A percentile compares a stretch with the other conserved stretches of the same genome.
Conservation (phyloP, 257 asterid genomes). For the Penstemon davidsonii region DNA sequence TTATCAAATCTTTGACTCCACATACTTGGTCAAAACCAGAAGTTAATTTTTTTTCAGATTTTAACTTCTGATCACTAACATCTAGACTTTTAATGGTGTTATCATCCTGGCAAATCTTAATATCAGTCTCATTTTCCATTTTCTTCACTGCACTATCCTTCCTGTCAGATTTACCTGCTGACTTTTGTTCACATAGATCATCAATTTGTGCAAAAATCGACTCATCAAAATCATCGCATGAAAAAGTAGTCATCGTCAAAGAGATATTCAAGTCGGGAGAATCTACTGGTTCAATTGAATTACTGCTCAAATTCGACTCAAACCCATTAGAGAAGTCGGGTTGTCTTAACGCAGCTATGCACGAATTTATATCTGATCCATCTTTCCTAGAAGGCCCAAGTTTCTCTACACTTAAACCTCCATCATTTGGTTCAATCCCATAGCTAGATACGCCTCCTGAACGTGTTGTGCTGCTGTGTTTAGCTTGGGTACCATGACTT, state of each 20-base stretch:
- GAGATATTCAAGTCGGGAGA: slow-evolving; percentile 33
- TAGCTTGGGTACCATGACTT: slow-evolving; percentile 34
- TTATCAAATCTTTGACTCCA: slow-evolving; percentile 30
- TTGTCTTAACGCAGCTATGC: slow-evolving; percentile 43
- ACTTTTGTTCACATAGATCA: slow-evolving; percentile 62
- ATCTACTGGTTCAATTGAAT: slow-evolving; percentile 39
- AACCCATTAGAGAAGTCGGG: slow-evolving; percentile 29
- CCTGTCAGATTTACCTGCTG: slow-evolving; percentile 42
- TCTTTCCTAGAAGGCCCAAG: slow-evolving; percentile 27
- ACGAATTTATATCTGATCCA: slow-evolving; percentile 28
- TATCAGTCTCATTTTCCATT: slow-evolving; percentile 33
- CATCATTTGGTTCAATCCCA: slow-evolving; percentile 27
- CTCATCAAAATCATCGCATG: slow-evolving; percentile 72
- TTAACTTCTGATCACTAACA: slow-evolving; percentile 31
- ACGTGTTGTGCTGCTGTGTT: slow-evolving; percentile 18
- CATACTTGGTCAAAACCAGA: slow-evolving; percentile 34
- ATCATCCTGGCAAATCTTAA: slow-evolving; percentile 37
- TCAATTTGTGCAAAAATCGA: slow-evolving; percentile 74
- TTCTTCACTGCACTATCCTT: slow-evolving; percentile 27
- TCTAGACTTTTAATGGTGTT: slow-evolving; percentile 25
- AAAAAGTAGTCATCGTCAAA: slow-evolving; percentile 28
- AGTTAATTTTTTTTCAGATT: slow-evolving; percentile 32
- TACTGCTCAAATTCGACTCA: slow-evolving; percentile 26
- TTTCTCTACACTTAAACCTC: slow-evolving; percentile 25
- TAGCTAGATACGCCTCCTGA: slow-evolving; percentile 23